A percentile compares a stretch with the other conserved stretches of the same genome.
Conservation (phyloP, 257 asterid species). For the Penstemon eatonii region DNA sequence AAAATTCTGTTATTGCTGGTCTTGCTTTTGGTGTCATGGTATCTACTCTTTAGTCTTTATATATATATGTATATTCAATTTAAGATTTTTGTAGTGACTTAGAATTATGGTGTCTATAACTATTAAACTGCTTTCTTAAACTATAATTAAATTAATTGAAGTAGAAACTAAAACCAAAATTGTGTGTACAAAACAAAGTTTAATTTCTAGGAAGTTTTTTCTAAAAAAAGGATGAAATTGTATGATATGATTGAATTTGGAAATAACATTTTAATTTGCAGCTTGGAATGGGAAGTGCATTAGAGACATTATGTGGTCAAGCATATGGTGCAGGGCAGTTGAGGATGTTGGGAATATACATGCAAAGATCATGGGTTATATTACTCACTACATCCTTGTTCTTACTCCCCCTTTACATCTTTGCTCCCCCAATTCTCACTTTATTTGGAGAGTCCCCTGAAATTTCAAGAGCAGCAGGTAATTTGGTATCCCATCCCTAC, state of each 20-base stretch:
- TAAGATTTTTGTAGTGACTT: too few relatives aligned
- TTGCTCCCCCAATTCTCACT: conserved; percentile 64
- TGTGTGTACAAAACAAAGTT: too few relatives aligned
- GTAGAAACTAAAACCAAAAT: too few relatives aligned
- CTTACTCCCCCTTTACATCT: conserved; percentile 64
- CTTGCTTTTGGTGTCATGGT: conserved; percentile 78
- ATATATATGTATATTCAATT: not conserved
- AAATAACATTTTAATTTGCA: conserved; percentile 26
- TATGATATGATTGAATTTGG: not conserved
- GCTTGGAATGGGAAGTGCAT: conserved; percentile 91
- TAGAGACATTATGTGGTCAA: conserved; percentile 85
- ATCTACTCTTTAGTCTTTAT: conserved; percentile 13
- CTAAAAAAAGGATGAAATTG: too few relatives aligned
- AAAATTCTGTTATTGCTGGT: conserved; percentile 78
- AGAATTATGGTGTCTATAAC: too few relatives aligned
- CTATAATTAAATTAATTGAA: not conserved
- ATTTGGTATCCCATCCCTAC: not conserved
- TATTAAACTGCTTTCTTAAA: too few relatives aligned
- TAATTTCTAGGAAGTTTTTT: too few relatives aligned
- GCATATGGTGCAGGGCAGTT: conserved; percentile 81
- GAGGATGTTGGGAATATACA: conserved; percentile 71
- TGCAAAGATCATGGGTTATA: conserved; percentile 91
- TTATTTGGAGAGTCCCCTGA: conserved; percentile 58
- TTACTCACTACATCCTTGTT: conserved; percentile 44
- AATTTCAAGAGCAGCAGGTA: conserved; percentile 76